A percentile compares a stretch with the other conserved stretches of the same genome.
Conservation (phyloP, 2,329 filamentous ascomycete species). For the Ceratocystis cubensis region DNA sequence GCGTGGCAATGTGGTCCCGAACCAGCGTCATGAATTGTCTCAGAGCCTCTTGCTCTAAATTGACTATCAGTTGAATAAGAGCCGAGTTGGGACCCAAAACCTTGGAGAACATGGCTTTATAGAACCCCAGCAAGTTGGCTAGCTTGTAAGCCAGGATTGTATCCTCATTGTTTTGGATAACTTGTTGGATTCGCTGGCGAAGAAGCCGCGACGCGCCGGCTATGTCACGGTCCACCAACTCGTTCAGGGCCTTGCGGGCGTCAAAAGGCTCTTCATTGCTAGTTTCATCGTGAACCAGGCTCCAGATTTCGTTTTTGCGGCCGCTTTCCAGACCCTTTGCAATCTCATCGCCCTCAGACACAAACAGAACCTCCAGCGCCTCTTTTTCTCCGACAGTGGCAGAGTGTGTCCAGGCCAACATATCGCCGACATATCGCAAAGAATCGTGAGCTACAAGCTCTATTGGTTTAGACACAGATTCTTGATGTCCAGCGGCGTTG, state of each 20-base stretch:
- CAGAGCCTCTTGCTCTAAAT: slow-evolving; percentile 63
- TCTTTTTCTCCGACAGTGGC: slow-evolving; percentile 88
- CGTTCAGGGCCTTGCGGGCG: slow-evolving; percentile 65
- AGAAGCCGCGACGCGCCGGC: slow-evolving; percentile 69
- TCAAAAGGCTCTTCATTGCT: slow-evolving; percentile 51
- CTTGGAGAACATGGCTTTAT: slow-evolving; percentile 70
- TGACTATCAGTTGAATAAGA: slow-evolving; percentile 55
- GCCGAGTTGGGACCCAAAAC: slow-evolving; percentile 58
- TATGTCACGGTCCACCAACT: slow-evolving; percentile 77
- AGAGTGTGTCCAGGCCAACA: slow-evolving; percentile 95
- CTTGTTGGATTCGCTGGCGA: slow-evolving; percentile 80
- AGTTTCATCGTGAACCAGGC: slow-evolving; percentile 46
- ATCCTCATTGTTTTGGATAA: slow-evolving; percentile 86
- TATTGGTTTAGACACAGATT: slow-evolving; percentile 68
- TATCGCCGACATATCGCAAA: slow-evolving; percentile 84
- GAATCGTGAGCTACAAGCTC: slow-evolving; percentile 88
- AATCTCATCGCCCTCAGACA: slow-evolving; percentile 80
- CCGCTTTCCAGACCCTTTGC: slow-evolving; percentile 63
- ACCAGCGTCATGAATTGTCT: slow-evolving; percentile 72
- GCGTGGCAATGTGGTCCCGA: slow-evolving; percentile 62
- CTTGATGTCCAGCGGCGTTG: slow-evolving; percentile 43
- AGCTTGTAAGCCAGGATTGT: slow-evolving; percentile 80
- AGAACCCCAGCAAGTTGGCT: slow-evolving; percentile 79
- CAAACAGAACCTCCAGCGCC: slow-evolving; percentile 80
- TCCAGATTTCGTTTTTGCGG: slow-evolving; percentile 74